A percentile compares a stretch with the other conserved stretches of the same genome.
Evolutionary conservation across 208 protist genomes (phyloP).

Genomic region (Leptomonas pyrrhocoris): DNA sequence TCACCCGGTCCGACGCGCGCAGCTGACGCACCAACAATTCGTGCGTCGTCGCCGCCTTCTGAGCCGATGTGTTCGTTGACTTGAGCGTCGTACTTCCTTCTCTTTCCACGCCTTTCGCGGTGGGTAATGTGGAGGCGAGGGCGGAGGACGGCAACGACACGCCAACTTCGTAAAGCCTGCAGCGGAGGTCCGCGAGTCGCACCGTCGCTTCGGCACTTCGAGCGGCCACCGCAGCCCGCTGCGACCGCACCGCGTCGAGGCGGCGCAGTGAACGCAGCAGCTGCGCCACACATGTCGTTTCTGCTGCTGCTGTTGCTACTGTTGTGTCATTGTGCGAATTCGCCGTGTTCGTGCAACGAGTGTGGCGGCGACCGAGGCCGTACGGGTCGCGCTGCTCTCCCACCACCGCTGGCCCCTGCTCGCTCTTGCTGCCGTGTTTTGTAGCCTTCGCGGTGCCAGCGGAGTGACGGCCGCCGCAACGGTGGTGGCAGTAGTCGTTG

Average conservation of each 20-base stretch:
- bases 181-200: neutral
- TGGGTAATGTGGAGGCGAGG: too few relatives aligned
- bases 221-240: neutral
- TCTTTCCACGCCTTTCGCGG: neutral
- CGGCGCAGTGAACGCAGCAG: neutral
- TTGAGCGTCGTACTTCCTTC: neutral
- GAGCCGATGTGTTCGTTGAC: too few relatives aligned
- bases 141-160: too few relatives aligned
- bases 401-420: too few relatives aligned
- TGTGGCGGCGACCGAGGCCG: too few relatives aligned
- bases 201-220: neutral
- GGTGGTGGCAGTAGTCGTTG: too few relatives aligned
- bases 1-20: slow-evolving; percentile 13
- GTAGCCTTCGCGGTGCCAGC: too few relatives aligned
- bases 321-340: neutral
- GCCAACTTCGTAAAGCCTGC: neutral
- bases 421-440: too few relatives aligned
- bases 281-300: neutral
- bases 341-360: too few relatives aligned
- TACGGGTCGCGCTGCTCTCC: too few relatives aligned
- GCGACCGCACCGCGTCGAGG: slow-evolving; percentile 1
- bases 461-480: too few relatives aligned
- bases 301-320: neutral
- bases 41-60: neutral
- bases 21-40: slow-evolving; percentile 4